Conservation (phyloP, 1,284 basidiomycete species). For the Leccinum pseudoinsigne region DNA sequence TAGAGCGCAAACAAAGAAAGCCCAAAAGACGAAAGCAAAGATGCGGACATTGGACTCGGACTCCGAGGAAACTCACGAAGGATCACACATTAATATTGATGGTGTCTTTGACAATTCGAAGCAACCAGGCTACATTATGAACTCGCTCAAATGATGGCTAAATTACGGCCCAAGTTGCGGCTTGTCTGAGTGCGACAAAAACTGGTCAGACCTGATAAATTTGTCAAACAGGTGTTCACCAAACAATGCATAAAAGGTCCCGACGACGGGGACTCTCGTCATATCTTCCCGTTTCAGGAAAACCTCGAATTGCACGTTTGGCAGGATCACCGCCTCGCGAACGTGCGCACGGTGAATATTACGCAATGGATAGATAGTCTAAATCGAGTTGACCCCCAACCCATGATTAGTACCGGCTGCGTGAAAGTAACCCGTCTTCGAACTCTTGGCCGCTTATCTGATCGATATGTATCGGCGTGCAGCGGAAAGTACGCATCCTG, state of each 20-base stretch:
- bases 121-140: no score
- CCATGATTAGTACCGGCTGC: background rate
- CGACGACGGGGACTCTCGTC: background rate
- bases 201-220: constrained; percentile 22
- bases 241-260: background rate
- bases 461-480: background rate
- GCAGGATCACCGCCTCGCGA: constrained; percentile 5
- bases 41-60: no score
- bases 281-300: background rate
- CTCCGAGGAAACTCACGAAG: no score
- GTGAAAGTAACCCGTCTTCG: background rate
- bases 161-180: no score
- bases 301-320: constrained; percentile 16
- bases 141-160: no score
- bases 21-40: no score
- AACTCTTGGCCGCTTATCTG: background rate
- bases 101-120: no score
- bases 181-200: constrained; percentile 2
- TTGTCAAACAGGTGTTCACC: background rate
- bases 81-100: no score
- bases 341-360: constrained; percentile 15
- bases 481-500: background rate
- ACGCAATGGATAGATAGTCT: background rate
- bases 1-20: no score
- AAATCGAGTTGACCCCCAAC: background rate